These are phyloP conservation scores for Phaseolus lunatus DNA, from an alignment of 306 rosid species.

Conservation along the genomic window DNA sequence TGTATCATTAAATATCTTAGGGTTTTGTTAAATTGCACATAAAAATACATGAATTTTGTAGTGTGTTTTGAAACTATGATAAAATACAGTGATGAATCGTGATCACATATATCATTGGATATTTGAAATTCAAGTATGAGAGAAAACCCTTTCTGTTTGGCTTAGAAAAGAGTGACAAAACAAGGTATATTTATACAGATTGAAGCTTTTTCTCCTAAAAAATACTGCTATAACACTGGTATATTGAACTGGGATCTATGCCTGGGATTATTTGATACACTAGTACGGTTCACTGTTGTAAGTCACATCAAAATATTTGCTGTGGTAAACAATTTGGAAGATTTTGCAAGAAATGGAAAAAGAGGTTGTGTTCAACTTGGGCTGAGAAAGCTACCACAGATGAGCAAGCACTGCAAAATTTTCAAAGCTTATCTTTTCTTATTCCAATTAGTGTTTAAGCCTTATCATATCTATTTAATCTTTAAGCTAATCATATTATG, in stretches of 20 bases:
- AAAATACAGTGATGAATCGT: background rate
- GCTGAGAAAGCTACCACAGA: background rate
- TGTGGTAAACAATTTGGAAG: background rate
- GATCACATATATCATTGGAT: no score
- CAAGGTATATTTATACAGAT: background rate
- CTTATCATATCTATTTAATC: no score
- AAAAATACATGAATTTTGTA: background rate
- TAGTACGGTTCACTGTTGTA: constrained; percentile 57
- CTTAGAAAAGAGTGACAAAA: background rate
- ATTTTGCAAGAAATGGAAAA: background rate
- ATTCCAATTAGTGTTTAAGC: no score
- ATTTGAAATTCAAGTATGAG: background rate
- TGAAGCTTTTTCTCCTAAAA: background rate
- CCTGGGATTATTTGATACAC: constrained; percentile 46
- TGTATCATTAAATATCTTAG: no score
- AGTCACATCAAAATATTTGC: constrained; percentile 5
- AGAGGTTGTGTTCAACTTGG: background rate
- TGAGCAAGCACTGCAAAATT: no score
- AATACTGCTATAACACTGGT: background rate
- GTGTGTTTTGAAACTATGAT: background rate
- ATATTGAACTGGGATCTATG: constrained; percentile 4
- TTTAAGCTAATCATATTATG: no score
- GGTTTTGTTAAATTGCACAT: no score
- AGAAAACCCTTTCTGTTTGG: no score
- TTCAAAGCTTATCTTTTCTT: no score